Percentiles rank a stretch among this genome's conserved stretches.
phyloP scores from a whole-genome alignment of 179 eudicot species.

The Drosera spatulata region DNA sequence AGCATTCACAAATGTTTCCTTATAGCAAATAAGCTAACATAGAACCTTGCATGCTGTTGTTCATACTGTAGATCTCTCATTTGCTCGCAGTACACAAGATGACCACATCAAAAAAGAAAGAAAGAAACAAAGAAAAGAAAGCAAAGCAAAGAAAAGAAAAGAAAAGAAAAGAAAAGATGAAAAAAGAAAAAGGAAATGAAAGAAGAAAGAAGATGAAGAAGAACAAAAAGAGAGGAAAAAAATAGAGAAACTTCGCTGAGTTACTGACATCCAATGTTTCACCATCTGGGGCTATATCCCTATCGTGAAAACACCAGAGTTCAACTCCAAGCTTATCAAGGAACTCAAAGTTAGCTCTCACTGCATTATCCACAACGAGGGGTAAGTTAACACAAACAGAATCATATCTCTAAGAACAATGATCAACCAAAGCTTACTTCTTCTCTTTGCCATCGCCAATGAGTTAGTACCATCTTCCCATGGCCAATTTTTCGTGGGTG shows the following conservation, averaged over 20 bases:
- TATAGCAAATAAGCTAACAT: no score
- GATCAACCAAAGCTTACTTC: constrained; percentile 49
- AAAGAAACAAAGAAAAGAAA: no score
- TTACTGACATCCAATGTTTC: constrained; percentile 57
- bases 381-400: not conserved
- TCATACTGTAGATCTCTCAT: no score
- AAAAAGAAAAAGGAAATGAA: no score
- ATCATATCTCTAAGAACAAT: not conserved
- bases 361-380: constrained; percentile 30
- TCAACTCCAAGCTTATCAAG: constrained; percentile 93
- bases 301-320: constrained; percentile 94
- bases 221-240: no score
- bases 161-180: no score
- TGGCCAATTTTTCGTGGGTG: constrained; percentile 90
- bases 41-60: no score
- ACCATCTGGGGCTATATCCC: constrained; percentile 98
- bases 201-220: no score
- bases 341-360: constrained; percentile 98
- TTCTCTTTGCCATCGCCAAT: constrained; percentile 85
- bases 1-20: no score
- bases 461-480: constrained; percentile 99
- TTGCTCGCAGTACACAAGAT: no score
- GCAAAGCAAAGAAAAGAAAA: no score
- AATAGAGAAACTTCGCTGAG: not conserved
- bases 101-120: no score